These are phyloP conservation scores for Linderina pennispora DNA, from an alignment of 192 early-diverging fungal genomes.

Conservation along the genomic window DNA sequence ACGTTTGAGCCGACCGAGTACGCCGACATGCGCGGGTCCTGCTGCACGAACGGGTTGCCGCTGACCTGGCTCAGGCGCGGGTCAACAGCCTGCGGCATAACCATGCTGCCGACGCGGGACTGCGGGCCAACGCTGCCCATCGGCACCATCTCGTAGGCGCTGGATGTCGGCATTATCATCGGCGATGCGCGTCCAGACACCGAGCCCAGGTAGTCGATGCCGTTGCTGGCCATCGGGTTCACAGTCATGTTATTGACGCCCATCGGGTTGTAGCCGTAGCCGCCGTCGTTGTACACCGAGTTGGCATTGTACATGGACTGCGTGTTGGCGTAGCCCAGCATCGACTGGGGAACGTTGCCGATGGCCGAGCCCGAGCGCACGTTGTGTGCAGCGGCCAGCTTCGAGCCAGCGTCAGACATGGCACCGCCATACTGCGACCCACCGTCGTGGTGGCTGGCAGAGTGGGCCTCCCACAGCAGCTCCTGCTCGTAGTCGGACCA, in stretches of 20 bases:
- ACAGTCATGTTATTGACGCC: slow-evolving; percentile 25
- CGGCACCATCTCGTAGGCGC: slow-evolving; percentile 38
- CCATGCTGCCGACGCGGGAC: slow-evolving; percentile 7
- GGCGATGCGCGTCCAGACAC: slow-evolving; percentile 34
- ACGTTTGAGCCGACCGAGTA: slow-evolving; percentile 3
- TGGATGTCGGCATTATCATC: slow-evolving; percentile 20
- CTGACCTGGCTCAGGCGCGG: slow-evolving; percentile 31
- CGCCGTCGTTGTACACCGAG: slow-evolving; percentile 45
- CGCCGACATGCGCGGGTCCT: slow-evolving; percentile 26
- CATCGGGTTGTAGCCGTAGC: slow-evolving; percentile 45
- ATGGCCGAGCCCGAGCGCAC: slow-evolving; percentile 45
- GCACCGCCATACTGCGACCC: slow-evolving; percentile 45
- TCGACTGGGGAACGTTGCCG: slow-evolving; percentile 44
- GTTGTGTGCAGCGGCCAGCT: slow-evolving; percentile 22
- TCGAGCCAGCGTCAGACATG: slow-evolving; percentile 33
- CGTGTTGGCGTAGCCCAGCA: slow-evolving; percentile 43
- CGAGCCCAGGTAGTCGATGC: slow-evolving; percentile 22
- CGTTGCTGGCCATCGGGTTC: slow-evolving; percentile 6
- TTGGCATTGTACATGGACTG: slow-evolving; percentile 39
- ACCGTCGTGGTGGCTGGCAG: not conserved
- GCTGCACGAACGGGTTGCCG: slow-evolving; percentile 18
- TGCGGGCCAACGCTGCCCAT: slow-evolving; percentile 8
- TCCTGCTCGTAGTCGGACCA: slow-evolving; percentile 80
- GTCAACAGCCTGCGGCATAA: too few species aligned
- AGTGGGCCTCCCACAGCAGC: slow-evolving; percentile 47